Conservation (phyloP, 1,284 basidiomycete species). For the Exobasidium rhododendri region DNA sequence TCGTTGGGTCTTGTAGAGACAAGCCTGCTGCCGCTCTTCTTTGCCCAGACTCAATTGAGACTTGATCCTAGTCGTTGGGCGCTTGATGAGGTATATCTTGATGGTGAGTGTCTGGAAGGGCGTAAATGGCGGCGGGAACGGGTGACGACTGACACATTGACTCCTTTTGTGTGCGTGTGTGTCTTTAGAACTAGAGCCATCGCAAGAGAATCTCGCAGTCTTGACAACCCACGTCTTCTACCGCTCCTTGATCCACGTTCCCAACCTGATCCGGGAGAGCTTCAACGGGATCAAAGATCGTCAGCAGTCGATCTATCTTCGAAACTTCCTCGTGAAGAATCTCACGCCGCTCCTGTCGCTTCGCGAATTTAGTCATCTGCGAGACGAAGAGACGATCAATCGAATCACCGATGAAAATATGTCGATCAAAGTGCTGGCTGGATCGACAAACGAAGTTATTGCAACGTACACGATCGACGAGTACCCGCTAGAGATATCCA, state of each 20-base stretch:
- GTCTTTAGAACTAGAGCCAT: slow-evolving; percentile 50
- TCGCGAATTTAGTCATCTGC: slow-evolving; percentile 75
- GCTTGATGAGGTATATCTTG: slow-evolving; percentile 79
- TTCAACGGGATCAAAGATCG: slow-evolving; percentile 83
- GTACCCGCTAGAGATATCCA: slow-evolving; percentile 82
- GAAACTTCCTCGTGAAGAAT: slow-evolving; percentile 75
- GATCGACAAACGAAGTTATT: slow-evolving; percentile 57
- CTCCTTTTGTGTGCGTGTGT: neutral
- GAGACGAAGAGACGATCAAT: slow-evolving; percentile 64
- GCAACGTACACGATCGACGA: slow-evolving; percentile 82
- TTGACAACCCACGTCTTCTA: slow-evolving; percentile 65
- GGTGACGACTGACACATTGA: neutral
- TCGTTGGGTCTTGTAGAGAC: slow-evolving; percentile 65
- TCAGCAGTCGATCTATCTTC: slow-evolving; percentile 73
- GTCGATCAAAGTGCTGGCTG: slow-evolving; percentile 66
- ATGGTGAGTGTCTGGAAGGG: too few relatives aligned
- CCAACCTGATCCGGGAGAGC: slow-evolving; percentile 65
- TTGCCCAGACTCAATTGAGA: neutral
- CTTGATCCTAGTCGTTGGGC: slow-evolving; percentile 73
- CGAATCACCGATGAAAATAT: slow-evolving; percentile 78
- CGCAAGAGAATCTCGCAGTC: slow-evolving; percentile 70
- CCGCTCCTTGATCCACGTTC: slow-evolving; percentile 43
- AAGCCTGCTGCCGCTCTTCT: slow-evolving; percentile 68
- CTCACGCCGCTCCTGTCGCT: slow-evolving; percentile 87
- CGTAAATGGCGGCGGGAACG: neutral